A percentile compares a stretch with the other conserved stretches of the same genome.
Evolutionary conservation across 805 yeast species (phyloP).

Genomic region (Candida sphagnicola): DNA sequence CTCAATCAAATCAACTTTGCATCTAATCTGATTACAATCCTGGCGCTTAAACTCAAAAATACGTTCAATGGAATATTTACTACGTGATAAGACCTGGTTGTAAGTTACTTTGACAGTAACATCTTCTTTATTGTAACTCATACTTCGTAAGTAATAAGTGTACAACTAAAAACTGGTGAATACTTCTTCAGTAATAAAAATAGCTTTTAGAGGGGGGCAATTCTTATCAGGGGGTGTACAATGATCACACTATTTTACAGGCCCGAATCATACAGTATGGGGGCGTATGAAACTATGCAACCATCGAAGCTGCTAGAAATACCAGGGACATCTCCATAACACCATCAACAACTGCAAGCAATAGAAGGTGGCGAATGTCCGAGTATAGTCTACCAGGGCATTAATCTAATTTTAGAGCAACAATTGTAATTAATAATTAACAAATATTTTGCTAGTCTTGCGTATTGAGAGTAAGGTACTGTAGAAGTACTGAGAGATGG

Average conservation of each 20-base stretch:
- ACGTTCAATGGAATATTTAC: slow-evolving; percentile 7
- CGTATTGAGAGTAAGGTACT: not conserved
- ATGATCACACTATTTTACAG: not conserved
- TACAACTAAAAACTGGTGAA: too few relatives aligned
- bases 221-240: slow-evolving; percentile 1
- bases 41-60: slow-evolving; percentile 11
- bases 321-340: too few relatives aligned
- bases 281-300: too few relatives aligned
- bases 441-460: too few relatives aligned
- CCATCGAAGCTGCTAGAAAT: too few relatives aligned
- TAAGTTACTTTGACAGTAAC: slow-evolving; percentile 11
- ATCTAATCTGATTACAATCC: slow-evolving; percentile 7
- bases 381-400: too few relatives aligned
- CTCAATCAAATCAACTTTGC: slow-evolving; percentile 7
- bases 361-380: too few relatives aligned
- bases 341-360: too few relatives aligned
- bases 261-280: not conserved
- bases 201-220: not conserved
- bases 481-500: not conserved
- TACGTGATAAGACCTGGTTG: slow-evolving; percentile 5
- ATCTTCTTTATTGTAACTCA: slow-evolving; percentile 6
- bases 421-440: too few relatives aligned
- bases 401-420: too few relatives aligned
- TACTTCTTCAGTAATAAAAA: too few relatives aligned
- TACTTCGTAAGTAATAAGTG: not conserved